A percentile compares a stretch with the other conserved stretches of the same genome.
phyloP scores from a whole-genome alignment of 108 stramenopile species.

The Nitzschia putrida region DNA sequence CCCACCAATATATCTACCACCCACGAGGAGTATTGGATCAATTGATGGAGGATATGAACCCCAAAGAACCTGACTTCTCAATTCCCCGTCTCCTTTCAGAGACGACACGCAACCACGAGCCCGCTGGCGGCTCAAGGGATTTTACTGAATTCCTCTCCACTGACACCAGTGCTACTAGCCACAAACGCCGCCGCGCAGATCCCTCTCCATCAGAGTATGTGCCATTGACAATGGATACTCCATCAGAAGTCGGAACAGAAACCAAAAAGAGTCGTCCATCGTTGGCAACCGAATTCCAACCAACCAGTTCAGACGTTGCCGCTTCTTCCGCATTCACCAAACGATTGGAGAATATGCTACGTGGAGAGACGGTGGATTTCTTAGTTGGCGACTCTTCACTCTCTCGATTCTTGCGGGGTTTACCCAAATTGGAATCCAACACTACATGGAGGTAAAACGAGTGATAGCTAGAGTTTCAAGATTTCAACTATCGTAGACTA shows the following conservation, averaged over 20 bases:
- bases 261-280: conserved; percentile 15
- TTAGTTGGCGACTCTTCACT: conserved; percentile 13
- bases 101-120: no score
- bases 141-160: not conserved
- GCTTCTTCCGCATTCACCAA: conserved; percentile 15
- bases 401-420: conserved; percentile 6
- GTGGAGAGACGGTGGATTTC: conserved; percentile 15
- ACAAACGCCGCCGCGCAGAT: conserved; percentile 5
- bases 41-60: not conserved
- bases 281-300: not conserved
- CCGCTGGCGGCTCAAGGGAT: no score
- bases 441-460: not conserved
- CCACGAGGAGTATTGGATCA: conserved; percentile 26
- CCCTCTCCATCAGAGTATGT: not conserved
- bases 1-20: conserved; percentile 19
- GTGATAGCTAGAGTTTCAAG: not conserved
- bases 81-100: no score
- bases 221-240: not conserved
- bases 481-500: no score
- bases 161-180: not conserved
- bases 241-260: not conserved
- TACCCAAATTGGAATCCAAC: not conserved
- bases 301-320: not conserved
- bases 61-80: no score
- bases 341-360: conserved; percentile 5